Conservation (phyloP, 768 basidiomycete species). For the Suillus clintonianus region DNA sequence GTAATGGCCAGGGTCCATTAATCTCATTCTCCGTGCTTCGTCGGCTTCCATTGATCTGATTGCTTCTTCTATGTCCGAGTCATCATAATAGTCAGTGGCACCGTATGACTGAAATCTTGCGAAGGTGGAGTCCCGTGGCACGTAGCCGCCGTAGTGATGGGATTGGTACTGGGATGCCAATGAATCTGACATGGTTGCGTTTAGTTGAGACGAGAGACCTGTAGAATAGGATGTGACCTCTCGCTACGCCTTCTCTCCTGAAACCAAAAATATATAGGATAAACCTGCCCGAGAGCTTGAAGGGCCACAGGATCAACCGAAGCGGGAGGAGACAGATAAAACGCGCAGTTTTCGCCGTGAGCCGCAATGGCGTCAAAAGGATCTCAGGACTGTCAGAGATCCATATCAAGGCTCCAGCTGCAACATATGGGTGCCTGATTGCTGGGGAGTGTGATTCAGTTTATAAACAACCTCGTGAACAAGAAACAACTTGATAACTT, state of each 20-base stretch:
- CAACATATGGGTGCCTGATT: conserved; percentile 1
- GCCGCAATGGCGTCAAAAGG: not conserved
- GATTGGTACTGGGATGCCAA: conserved; percentile 12
- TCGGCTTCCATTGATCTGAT: not conserved
- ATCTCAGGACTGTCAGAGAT: conserved; percentile 1
- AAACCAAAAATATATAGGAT: conserved; percentile 4
- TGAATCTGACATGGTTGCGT: not conserved
- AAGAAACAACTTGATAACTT: not conserved
- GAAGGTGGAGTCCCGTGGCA: conserved; percentile 8
- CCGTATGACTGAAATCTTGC: conserved; percentile 10
- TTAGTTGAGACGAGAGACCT: not conserved
- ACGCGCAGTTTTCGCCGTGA: not conserved
- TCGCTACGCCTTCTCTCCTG: not conserved
- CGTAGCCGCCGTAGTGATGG: conserved; percentile 7
- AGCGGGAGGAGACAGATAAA: not conserved
- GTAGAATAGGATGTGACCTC: not conserved
- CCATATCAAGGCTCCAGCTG: not conserved
- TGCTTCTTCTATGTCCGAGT: not conserved
- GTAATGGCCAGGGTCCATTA: too few relatives aligned
- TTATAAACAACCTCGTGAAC: not conserved
- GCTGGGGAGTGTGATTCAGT: not conserved
- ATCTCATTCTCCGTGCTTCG: too few relatives aligned
- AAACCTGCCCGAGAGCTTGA: not conserved
- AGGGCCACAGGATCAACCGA: conserved; percentile 2
- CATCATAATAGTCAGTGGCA: not conserved